phyloP scores from a whole-genome alignment of 495 filamentous ascomycete species.

The Penicillium argentinense region DNA sequence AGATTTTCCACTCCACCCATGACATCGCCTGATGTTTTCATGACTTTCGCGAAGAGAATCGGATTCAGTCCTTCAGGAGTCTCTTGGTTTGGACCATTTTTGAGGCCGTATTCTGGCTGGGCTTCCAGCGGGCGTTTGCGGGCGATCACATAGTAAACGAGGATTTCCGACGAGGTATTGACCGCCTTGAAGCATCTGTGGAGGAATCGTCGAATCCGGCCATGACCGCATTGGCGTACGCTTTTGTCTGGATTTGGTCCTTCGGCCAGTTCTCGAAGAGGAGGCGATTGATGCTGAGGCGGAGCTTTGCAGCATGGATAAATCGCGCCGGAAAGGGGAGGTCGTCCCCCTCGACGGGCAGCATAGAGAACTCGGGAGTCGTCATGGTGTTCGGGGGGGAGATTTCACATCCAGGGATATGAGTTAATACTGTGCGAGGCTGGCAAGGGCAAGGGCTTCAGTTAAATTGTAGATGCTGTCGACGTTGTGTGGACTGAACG shows the following conservation, averaged over 20 bases:
- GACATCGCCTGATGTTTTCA: conserved; percentile 2
- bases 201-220: not conserved
- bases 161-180: conserved; percentile 15
- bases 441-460: no score
- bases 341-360: conserved; percentile 13
- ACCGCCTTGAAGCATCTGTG: conserved; percentile 13
- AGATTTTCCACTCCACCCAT: conserved; percentile 4
- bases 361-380: conserved; percentile 12
- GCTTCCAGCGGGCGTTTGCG: not conserved
- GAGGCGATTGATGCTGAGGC: conserved; percentile 33
- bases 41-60: conserved; percentile 10
- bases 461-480: no score
- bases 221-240: conserved; percentile 17
- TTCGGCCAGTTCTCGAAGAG: conserved; percentile 31
- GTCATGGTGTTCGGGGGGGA: conserved; percentile 13
- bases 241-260: conserved; percentile 12
- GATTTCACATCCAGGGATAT: no score
- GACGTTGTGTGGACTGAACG: no score
- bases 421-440: no score
- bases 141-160: conserved; percentile 20
- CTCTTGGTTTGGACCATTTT: not conserved
- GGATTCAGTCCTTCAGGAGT: conserved; percentile 16
- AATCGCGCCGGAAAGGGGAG: conserved; percentile 18
- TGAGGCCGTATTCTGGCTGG: not conserved
- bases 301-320: conserved; percentile 26